Percentiles rank a stretch among this genome's conserved stretches.
Evolutionary conservation across 805 yeast genomes (phyloP).

Genomic region (Kodamaea lidongshanica): DNA sequence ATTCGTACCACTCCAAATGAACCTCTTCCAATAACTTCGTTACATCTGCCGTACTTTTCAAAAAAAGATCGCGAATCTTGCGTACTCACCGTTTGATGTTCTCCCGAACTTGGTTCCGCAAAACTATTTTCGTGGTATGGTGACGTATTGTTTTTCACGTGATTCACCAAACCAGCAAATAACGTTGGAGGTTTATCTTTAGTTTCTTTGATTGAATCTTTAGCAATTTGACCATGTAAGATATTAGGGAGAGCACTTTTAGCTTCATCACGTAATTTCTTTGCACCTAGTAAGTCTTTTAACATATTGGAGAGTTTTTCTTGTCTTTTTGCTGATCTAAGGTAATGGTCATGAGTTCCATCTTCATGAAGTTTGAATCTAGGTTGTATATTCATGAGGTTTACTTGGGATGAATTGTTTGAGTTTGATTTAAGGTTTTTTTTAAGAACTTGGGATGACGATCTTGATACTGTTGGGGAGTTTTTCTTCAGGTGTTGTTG

Average conservation of each 20-base stretch:
- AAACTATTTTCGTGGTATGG: conserved; percentile 11
- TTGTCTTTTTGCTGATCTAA: conserved; percentile 70
- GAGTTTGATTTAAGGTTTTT: no score
- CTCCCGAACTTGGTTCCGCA: conserved; percentile 6
- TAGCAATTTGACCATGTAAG: conserved; percentile 22
- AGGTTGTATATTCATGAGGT: no score
- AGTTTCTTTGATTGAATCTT: conserved; percentile 7
- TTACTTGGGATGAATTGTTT: no score
- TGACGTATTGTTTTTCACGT: conserved; percentile 36
- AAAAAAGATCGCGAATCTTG: conserved; percentile 54
- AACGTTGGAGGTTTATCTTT: conserved; percentile 58
- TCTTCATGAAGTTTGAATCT: conserved; percentile 55
- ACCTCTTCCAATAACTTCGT: conserved; percentile 90
- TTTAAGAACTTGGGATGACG: no score
- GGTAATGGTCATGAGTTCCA: conserved; percentile 75
- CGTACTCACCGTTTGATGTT: conserved; percentile 3
- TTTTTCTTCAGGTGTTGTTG: conserved; percentile 8
- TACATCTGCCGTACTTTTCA: conserved; percentile 90
- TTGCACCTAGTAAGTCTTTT: conserved; percentile 70
- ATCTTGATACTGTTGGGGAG: conserved; percentile 15
- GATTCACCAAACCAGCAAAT: conserved; percentile 60
- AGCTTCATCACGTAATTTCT: conserved; percentile 63
- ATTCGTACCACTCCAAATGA: conserved; percentile 91
- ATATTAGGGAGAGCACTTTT: conserved; percentile 69
- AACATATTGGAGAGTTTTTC: conserved; percentile 71